These are phyloP conservation scores for Chlorociboria aeruginascens DNA, from an alignment of 495 filamentous ascomycete species.

Conservation along the genomic window DNA sequence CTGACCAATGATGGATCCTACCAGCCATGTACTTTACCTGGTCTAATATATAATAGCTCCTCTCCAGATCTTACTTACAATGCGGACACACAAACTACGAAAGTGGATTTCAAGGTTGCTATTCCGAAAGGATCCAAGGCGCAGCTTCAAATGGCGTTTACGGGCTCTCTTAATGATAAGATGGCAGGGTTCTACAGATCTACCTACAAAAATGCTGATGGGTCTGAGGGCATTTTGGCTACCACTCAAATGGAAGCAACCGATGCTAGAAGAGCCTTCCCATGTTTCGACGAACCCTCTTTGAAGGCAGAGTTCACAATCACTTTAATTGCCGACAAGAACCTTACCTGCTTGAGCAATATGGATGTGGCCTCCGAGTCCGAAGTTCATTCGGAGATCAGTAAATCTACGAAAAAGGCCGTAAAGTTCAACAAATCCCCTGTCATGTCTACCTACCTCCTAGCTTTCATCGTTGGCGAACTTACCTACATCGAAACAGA, in stretches of 20 bases:
- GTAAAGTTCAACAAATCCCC: slow-evolving; percentile 65
- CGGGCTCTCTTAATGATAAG: slow-evolving; percentile 60
- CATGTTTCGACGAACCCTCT: slow-evolving; percentile 68
- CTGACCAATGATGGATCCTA: neutral
- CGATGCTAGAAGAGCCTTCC: slow-evolving; percentile 48
- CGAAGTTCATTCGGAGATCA: slow-evolving; percentile 39
- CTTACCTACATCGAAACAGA: slow-evolving; percentile 63
- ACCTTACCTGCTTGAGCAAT: slow-evolving; percentile 63
- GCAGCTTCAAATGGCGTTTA: slow-evolving; percentile 54
- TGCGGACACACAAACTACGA: slow-evolving; percentile 28
- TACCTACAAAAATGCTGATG: slow-evolving; percentile 46
- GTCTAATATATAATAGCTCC: slow-evolving; percentile 24
- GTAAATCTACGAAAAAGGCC: slow-evolving; percentile 49
- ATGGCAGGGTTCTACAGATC: slow-evolving; percentile 78
- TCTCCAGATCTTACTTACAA: slow-evolving; percentile 46
- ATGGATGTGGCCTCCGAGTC: slow-evolving; percentile 65
- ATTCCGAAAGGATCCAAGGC: slow-evolving; percentile 45
- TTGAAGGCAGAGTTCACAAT: slow-evolving; percentile 63
- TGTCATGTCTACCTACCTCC: slow-evolving; percentile 65
- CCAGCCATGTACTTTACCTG: too few species aligned
- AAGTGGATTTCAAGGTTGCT: slow-evolving; percentile 27
- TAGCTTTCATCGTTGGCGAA: slow-evolving; percentile 66
- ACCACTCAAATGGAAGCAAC: slow-evolving; percentile 75
- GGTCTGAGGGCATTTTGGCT: slow-evolving; percentile 38
- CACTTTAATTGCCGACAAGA: slow-evolving; percentile 58